Evolutionary conservation across 2,329 filamentous ascomycete species (phyloP).

Genomic region (Alternaria ventricosa): DNA sequence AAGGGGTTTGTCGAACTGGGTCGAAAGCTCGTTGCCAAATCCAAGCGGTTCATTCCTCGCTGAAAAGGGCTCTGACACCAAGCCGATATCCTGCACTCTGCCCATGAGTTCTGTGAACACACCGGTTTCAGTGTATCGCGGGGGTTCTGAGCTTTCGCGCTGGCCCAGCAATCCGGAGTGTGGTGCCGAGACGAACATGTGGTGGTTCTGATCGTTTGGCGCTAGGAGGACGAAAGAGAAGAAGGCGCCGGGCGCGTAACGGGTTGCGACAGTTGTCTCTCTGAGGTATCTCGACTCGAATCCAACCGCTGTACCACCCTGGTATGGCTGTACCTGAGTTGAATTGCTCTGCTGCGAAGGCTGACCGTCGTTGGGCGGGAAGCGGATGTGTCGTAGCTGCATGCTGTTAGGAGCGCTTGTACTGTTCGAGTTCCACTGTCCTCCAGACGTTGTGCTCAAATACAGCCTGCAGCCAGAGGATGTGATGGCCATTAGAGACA

Average conservation of each 20-base stretch:
- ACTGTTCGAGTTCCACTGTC: constrained; percentile 64
- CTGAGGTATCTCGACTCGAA: constrained; percentile 37
- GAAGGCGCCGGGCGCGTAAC: constrained; percentile 89
- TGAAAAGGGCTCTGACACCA: constrained; percentile 73
- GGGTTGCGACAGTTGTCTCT: constrained; percentile 56
- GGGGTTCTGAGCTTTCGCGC: constrained; percentile 59
- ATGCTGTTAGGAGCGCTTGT: constrained; percentile 85
- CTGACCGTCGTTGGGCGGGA: constrained; percentile 68
- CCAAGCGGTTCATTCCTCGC: constrained; percentile 70
- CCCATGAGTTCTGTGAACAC: constrained; percentile 80
- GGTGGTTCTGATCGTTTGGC: constrained; percentile 65
- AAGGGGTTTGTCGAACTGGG: constrained; percentile 87
- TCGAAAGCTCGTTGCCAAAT: constrained; percentile 93
- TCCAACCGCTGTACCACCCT: constrained; percentile 32
- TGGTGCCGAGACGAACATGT: constrained; percentile 83
- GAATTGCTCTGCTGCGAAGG: constrained; percentile 28
- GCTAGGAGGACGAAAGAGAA: constrained; percentile 78
- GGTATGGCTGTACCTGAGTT: constrained; percentile 41
- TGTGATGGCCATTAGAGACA: constrained; percentile 90
- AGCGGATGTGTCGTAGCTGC: constrained; percentile 97
- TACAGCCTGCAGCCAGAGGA: constrained; percentile 90
- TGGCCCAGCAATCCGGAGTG: constrained; percentile 84
- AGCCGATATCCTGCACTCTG: constrained; percentile 77
- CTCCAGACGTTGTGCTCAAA: constrained; percentile 84
- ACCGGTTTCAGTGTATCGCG: constrained; percentile 77